Percentiles rank a stretch among this genome's conserved stretches.
Conservation (phyloP, 495 filamentous ascomycete genomes). For the Penicillium canariense region DNA sequence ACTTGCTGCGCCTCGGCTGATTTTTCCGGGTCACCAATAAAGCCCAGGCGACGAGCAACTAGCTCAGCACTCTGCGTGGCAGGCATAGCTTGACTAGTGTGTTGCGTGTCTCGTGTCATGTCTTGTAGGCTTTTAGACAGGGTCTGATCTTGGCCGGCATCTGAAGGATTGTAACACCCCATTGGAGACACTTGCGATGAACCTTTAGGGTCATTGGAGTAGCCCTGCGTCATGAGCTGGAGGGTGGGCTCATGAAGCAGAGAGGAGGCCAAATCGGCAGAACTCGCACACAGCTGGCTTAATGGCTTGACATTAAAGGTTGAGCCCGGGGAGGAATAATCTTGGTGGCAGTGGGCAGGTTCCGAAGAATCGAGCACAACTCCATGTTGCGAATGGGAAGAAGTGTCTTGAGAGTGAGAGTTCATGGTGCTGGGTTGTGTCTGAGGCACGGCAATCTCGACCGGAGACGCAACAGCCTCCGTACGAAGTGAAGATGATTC, state of each 20-base stretch:
- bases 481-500: constrained; percentile 7
- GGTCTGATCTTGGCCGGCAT: constrained; percentile 12
- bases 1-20: constrained; percentile 28
- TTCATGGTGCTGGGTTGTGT: constrained; percentile 19
- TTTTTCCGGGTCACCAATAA: constrained; percentile 20
- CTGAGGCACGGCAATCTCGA: constrained; percentile 28
- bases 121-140: constrained; percentile 18
- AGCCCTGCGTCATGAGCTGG: not conserved
- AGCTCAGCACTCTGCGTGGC: constrained; percentile 15
- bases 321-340: constrained; percentile 4
- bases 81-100: not conserved
- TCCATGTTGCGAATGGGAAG: constrained; percentile 15
- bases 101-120: not conserved
- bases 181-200: constrained; percentile 7
- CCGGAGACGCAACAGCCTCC: constrained; percentile 2
- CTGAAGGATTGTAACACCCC: constrained; percentile 16
- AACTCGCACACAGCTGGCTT: constrained; percentile 19
- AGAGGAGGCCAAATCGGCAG: constrained; percentile 17
- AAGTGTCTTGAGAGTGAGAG: constrained; percentile 14
- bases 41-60: constrained; percentile 26
- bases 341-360: constrained; percentile 17
- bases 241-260: constrained; percentile 8
- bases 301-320: constrained; percentile 13
- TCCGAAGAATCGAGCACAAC: constrained; percentile 30
- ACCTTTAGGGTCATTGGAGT: constrained; percentile 1